Percentiles rank a stretch among this genome's conserved stretches.
Evolutionary conservation across 208 protist species (phyloP).

Genomic region (Phytomonas francai): DNA sequence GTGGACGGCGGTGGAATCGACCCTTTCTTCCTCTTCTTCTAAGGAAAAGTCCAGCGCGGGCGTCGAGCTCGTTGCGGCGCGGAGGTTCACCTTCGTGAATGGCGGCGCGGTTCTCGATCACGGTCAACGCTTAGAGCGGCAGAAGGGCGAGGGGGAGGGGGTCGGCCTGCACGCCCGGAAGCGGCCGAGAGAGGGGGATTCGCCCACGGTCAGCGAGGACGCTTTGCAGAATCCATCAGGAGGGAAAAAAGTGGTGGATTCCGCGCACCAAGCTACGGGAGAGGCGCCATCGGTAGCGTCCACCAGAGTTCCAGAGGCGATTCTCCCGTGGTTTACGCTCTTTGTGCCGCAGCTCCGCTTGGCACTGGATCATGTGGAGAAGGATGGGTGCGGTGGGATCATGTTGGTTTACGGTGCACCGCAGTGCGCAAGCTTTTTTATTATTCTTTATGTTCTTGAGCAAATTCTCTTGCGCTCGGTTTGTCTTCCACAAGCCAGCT

Average conservation of each 20-base stretch:
- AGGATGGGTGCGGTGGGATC: conserved; percentile 31
- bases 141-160: neutral
- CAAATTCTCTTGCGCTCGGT: conserved; percentile 6
- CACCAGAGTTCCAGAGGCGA: neutral
- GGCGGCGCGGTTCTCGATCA: conserved; percentile 74
- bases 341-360: conserved; percentile 60
- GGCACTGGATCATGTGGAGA: conserved; percentile 30
- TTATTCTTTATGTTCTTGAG: conserved; percentile 43
- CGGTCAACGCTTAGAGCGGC: conserved; percentile 40
- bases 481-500: neutral
- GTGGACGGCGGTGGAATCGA: conserved; percentile 4
- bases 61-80: neutral
- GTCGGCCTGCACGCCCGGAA: neutral
- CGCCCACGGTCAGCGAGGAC: too few species aligned
- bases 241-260: neutral
- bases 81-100: conserved; percentile 63
- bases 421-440: conserved; percentile 64
- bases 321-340: conserved; percentile 73
- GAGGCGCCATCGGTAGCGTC: too few species aligned
- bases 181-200: neutral
- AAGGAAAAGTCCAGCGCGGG: neutral
- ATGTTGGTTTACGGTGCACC: conserved; percentile 73
- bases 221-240: neutral
- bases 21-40: conserved; percentile 1
- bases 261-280: neutral